Percentiles rank a stretch among this genome's conserved stretches.
Conservation (phyloP, 2,329 filamentous ascomycete species). For the Macrophomina tecta region DNA sequence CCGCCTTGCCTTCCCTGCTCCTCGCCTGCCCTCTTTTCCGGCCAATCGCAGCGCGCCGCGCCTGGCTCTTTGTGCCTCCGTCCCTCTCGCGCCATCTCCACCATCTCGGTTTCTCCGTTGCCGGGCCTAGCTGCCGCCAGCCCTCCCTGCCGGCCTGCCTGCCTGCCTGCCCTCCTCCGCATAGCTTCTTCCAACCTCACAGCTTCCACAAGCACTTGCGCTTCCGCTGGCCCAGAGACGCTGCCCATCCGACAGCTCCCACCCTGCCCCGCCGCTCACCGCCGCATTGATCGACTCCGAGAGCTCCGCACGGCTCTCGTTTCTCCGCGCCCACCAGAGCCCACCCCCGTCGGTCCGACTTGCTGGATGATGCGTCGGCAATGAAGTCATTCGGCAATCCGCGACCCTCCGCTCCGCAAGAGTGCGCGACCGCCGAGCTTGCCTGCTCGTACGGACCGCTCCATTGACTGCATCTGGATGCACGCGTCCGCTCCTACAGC, state of each 20-base stretch:
- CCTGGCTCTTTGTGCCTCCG: slow-evolving; percentile 3
- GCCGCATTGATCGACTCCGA: slow-evolving; percentile 17
- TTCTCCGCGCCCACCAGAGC: not conserved
- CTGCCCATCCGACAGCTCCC: not conserved
- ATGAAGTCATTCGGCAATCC: slow-evolving; percentile 22
- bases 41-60: slow-evolving; percentile 8
- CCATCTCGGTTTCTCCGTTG: not conserved
- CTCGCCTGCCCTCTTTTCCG: not conserved
- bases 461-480: not conserved
- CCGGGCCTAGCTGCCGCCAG: slow-evolving; percentile 15
- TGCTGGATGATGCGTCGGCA: slow-evolving; percentile 10
- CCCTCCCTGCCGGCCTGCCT: slow-evolving; percentile 1
- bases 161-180: slow-evolving; percentile 10
- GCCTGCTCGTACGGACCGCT: not conserved
- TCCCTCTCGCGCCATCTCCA: not conserved
- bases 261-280: slow-evolving; percentile 11
- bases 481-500: not conserved
- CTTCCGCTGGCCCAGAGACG: not conserved
- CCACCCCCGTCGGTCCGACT: slow-evolving; percentile 14
- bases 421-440: not conserved
- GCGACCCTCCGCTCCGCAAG: slow-evolving; percentile 1
- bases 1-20: not conserved
- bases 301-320: slow-evolving; percentile 8
- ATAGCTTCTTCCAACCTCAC: slow-evolving; percentile 22
- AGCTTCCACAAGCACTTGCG: not conserved